Base-by-base conservation (phyloP, 805 yeast genomes). In the Scheffersomyces spartinae region DNA sequence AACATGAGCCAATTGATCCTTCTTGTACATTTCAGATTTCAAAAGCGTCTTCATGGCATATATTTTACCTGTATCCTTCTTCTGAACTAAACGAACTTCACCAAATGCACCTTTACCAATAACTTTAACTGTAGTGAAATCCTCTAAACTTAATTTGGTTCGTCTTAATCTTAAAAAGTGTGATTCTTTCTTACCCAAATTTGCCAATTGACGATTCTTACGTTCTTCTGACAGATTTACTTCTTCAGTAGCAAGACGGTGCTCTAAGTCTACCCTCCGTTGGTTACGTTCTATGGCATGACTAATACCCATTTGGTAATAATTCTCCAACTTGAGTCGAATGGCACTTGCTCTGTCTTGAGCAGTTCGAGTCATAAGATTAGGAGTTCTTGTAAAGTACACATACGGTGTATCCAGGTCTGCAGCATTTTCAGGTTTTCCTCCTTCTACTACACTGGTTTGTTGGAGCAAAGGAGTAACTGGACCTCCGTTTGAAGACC, bases 51-150 rank as follows among this genome's bases (percentile, higher is more conserved):
- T 85, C 98, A 83, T 91, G 25, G 94, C 95, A 58, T 75, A 85
- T 18, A 81, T 86, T 53, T 81, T 78, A 27, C 95, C 94, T 1
- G 91, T 79, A 52, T 91, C 98, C 27, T 62, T 66, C 61, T 86
- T 88, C 46, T 91, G 96, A 9, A 91, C 97, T 27, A 91, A 61
- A 34, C 96, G 69, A 18, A 91, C 98, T 46, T 85, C 96, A 34
- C 98, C 98, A 58, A 91, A 91, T 0, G 98, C 95, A 35, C 98
- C 98, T 49, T 91, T 91, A 25, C 98, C 98, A 71, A 65, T 71
- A 18, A 80, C 95, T 52, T 84, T 84, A 28, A 85, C 93, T 1
- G 95, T 85, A 31, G 64, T 70, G 54, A 85, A 82, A 54, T 85
- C 96, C 20, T 79, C 91, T 21, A 84, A 59, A 1, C 84, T 68